Base-by-base conservation (phyloP, 1,139 yeast genomes). In the Diutina scorzettiae region DNA sequence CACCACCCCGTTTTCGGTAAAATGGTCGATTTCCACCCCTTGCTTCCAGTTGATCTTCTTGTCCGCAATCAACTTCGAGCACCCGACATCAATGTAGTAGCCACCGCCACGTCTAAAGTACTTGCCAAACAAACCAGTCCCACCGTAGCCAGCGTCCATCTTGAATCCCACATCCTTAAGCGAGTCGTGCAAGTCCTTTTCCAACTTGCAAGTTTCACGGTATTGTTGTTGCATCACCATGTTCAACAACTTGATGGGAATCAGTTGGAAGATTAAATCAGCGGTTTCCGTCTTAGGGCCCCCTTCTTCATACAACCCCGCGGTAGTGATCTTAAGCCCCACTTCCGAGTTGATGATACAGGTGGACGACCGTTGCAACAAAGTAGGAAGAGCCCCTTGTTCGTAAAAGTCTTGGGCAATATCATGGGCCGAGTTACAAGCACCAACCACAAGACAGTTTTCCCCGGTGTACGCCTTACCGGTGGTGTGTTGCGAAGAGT, bases 371-470 rank as follows among this genome's bases (percentile, higher is more conserved):
- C 73, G 58, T 47, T 68, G 73, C 20, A 66, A 50, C 58, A 68
- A 62, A 2, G 70, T 66, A 3, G 65, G 66, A 9, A 58, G 55
- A n/a, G 60, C 62, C 17, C 70, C 72, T 46, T 66, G 66, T 43
- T 66, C 69, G 46, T 59, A 59, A 44, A 66, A 61, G 51, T 68
- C 73, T 42, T 63, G 69, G 32, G 67, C 61, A 40, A 68, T 64
- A 50, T 68, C 73, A 48, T 67, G 71, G 9, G 67, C 70, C 29
- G 70, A 63, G 47, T 63, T 64, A 47, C 71, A 63, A 28, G 69
- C 59, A 32, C 73, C 73, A 42, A 67, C 58, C 23, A 67, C 71
- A 21, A 67, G 46, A 0, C 66, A 71, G 41, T 59, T 63, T 48
- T 66, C 60, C 40, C 69, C 70, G 16, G 45, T 50, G 50, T 56